These are phyloP conservation scores for Rutstroemia sp. DNA, from an alignment of 2,329 filamentous ascomycete genomes.

Conservation along the genomic window DNA sequence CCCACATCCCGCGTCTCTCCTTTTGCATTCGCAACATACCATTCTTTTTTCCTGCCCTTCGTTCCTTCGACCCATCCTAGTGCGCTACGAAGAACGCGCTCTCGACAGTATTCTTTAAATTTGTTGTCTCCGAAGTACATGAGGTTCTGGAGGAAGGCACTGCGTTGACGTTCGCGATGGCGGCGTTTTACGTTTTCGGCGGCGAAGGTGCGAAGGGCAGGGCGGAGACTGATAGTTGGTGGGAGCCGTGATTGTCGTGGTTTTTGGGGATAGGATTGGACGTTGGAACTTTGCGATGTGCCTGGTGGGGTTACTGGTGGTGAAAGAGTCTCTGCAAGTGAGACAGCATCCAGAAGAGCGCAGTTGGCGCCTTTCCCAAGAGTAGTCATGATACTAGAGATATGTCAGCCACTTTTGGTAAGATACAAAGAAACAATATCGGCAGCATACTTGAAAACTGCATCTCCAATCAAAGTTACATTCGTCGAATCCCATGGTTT, in stretches of 20 bases:
- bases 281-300: background rate
- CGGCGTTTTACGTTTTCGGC: constrained; percentile 22
- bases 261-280: background rate
- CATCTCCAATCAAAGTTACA: constrained; percentile 24
- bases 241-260: background rate
- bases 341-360: constrained; percentile 24
- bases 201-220: constrained; percentile 13
- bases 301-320: background rate
- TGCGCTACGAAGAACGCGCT: constrained; percentile 19
- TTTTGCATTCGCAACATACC: constrained; percentile 1
- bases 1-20: constrained; percentile 5
- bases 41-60: constrained; percentile 4
- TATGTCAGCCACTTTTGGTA: constrained; percentile 1
- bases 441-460: constrained; percentile 23
- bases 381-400: constrained; percentile 22
- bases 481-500: constrained; percentile 19
- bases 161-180: constrained; percentile 19
- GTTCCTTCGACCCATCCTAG: constrained; percentile 17
- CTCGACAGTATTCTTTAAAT: constrained; percentile 19
- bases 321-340: constrained; percentile 18
- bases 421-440: no score
- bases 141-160: constrained; percentile 21
- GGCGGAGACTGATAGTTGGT: background rate
- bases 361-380: constrained; percentile 26
- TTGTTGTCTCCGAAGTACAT: constrained; percentile 23